phyloP scores from a whole-genome alignment of 345 rosid genomes.

The Eucalyptus sideroxylon region DNA sequence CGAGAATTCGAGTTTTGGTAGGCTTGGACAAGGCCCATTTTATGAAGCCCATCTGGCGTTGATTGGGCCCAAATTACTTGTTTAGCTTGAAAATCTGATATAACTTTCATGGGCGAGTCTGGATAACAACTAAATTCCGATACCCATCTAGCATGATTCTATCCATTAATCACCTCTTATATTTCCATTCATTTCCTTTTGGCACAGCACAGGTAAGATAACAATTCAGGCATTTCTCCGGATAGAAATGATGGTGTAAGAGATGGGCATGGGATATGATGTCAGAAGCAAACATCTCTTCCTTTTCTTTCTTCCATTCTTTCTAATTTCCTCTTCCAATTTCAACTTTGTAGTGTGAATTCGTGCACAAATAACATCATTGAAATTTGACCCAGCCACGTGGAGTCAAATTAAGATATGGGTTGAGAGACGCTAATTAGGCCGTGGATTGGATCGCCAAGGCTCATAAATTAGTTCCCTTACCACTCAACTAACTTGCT shows the following conservation, averaged over 20 bases:
- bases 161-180: background rate
- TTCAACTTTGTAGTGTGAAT: background rate
- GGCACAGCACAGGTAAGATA: background rate
- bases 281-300: background rate
- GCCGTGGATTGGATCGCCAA: background rate
- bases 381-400: rapidly evolving
- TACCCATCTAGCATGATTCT: background rate
- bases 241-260: background rate
- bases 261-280: background rate
- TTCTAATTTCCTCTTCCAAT: background rate
- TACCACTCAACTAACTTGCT: background rate
- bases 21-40: background rate
- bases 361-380: background rate
- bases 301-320: no score
- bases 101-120: background rate
- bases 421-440: background rate
- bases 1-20: background rate
- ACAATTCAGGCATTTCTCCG: background rate
- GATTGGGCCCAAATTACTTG: background rate
- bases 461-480: background rate
- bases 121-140: background rate
- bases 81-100: no score
- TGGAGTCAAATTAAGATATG: background rate
- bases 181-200: background rate
- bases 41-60: background rate